Evolutionary conservation across 148 eudicot species (phyloP), one percentile per base, ranked within the genome.

Genomic region (Rhododendron griersonianum): DNA sequence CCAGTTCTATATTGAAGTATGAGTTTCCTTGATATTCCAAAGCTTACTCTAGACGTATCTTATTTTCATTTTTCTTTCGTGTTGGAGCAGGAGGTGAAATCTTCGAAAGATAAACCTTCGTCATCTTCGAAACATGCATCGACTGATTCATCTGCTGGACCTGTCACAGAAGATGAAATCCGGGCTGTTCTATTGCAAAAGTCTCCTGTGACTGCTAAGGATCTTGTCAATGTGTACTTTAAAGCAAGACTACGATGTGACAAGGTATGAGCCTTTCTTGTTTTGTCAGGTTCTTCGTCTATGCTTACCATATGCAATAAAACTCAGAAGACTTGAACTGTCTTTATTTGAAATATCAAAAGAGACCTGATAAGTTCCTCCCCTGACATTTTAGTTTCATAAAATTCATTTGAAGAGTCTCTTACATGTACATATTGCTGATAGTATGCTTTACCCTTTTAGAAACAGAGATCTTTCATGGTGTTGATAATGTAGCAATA

Each of bases 161-260:
- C 98, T 87, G 98, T 96, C 85, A 83, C 95, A 23, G 98, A 95
- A 90, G 99, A 96, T 55, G 98, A 96, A 90, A 96, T 96, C 25
- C 90, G 93, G 85, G 95, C 93, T 15, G 98, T 96, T 35, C 83
- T 96, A 78, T 2, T 90, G 88, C 96, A 92, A 84, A 92, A 90
- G 85, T 90, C 91, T 35, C 93, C 94, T 21, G 91, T 96, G 79
- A 96, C 98, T 76, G 93, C 99, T 13, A 92, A 91, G 87, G 99
- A 95, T 87, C 95, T 96, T 81, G 98, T 96, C 15, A 67, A 10
- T 51, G 93, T 87, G 74, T 90, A 85, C 76, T 96, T 96, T 85
- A 96, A 91, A 93, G 89, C 98, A 50, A 91, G 99, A 88, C 89
- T 96, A 53, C 91, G 88, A 86, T 33, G 89, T 77, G 55, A 87